Base-by-base conservation (phyloP, 306 rosid genomes). In the Quercus alba region DNA sequence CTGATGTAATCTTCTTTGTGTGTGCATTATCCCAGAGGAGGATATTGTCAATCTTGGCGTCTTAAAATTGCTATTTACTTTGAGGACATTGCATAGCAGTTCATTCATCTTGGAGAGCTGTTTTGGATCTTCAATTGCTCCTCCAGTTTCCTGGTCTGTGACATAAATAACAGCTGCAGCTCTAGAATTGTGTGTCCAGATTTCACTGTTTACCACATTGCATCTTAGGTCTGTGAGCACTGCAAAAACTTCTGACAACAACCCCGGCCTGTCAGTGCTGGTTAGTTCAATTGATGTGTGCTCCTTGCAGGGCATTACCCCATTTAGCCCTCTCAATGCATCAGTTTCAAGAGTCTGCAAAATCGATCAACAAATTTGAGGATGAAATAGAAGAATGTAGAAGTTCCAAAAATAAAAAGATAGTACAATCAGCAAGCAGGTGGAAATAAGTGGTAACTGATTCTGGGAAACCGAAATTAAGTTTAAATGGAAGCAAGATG, bases 91-190 rank as follows among this genome's bases (percentile, higher is more conserved):
- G 85, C 94, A 89, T 70, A 95, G 93, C 83, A 90, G 82, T 72
- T 93, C 91, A 87, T 84, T 95, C 49, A 95, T 90, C 8, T 76
- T 72, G 41, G 88, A 78, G 59, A 95, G 98, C 28, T 87, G 93
- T n/a, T 82, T 71, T 1, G 89, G 90, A 74, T 95, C 94, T 71
- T 86, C 72, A 75, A 95, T 89, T 56, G 98, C 96, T 10, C 83
- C 35, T 13, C 96, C 91, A 35, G 91, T 89, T 63, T 78, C 77
- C 30, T 84, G 87, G 77, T 93, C 98, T 2, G 97, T 93, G 70
- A 95, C 97, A 33, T 93, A 93, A 72, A 90, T 92, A 38, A 95
- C 93, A 59, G 98, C 99, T 12, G 98, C 99, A 76, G 98, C 97
- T 73, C 98, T 84, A 18, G 86, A 78, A 75, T 93, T 95, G 80